Base-by-base conservation (phyloP, 768 basidiomycete species). In the Termitomyces sp. region DNA sequence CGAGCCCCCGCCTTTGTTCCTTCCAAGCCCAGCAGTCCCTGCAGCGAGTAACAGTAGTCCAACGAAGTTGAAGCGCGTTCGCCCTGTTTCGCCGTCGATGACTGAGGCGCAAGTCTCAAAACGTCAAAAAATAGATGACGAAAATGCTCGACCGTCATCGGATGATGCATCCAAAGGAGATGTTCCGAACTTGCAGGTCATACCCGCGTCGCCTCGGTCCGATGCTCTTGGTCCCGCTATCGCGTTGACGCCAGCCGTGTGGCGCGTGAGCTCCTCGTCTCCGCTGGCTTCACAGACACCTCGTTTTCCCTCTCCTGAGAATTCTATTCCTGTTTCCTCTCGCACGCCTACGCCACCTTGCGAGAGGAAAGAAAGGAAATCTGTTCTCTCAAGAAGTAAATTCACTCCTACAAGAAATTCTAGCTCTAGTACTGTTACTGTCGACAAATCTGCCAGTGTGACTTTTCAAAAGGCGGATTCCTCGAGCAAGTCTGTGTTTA, bases 201-300 rank as follows among this genome's bases (percentile, higher is more conserved):
- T 28, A 28, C 28, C 28, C 4, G 28, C 28, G 28, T 28, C 28
- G 28, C 28, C 28, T 28, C 28, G 4, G 4, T 28, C 28, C 4
- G 28, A 28, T 2, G 2, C 28, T 28, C 28, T 28, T 28, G 28
- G 28, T 28, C 59, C 59, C 7, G 16, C 20, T 16, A 36, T 55
- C 9, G 20, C 40, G 8, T 44, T 55, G n/a, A 32, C 24, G n/a
- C 52, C 52, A 16, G 38, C 40, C n/a, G 44, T 60, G 18, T 60
- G 53, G 59, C 40, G 53, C 18, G 59, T 60, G 16, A 60, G 36
- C 59, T 46, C 53, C 3, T 55, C 40, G 44, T 60, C 59, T 5
- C 59, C 59, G 24, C 22, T 60, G 18, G 59, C 45, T 15, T n/a
- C 3, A 8, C 52, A 48, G 13, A 3, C 18, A 1, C 24, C 59